A percentile compares a stretch with the other conserved stretches of the same genome.
These are phyloP conservation scores for Heterobasidion occidentale DNA, from an alignment of 1,284 basidiomycete species.

Conservation along the genomic window DNA sequence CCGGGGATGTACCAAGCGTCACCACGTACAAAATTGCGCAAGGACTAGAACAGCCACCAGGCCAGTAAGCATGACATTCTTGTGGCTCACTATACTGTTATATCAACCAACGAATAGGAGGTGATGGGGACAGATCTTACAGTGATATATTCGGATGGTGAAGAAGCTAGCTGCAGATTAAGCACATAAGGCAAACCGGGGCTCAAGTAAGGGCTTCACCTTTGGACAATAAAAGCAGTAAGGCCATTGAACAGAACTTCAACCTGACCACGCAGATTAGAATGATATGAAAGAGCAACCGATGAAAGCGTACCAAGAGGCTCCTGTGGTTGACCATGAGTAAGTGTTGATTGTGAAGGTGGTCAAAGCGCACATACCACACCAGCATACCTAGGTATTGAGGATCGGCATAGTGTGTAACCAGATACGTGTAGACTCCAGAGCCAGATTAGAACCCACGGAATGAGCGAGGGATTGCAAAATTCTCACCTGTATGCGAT, in stretches of 20 bases:
- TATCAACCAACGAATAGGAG: background rate
- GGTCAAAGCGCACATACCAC: constrained; percentile 28
- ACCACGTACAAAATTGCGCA: background rate
- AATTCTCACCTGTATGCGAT: constrained; percentile 37
- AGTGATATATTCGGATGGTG: constrained; percentile 42
- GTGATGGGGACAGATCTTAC: constrained; percentile 21
- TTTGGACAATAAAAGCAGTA: background rate
- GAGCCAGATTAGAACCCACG: constrained; percentile 20
- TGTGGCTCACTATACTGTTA: constrained; percentile 33
- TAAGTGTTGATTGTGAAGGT: background rate
- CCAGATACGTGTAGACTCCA: constrained; percentile 29
- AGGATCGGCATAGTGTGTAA: constrained; percentile 38
- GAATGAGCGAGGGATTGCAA: background rate
- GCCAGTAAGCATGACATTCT: constrained; percentile 31
- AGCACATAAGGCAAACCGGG: constrained; percentile 8
- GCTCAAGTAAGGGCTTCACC: background rate
- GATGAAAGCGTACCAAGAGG: background rate
- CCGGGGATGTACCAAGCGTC: background rate
- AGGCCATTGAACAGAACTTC: background rate
- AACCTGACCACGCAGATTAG: background rate
- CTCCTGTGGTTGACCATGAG: background rate
- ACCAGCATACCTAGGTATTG: constrained; percentile 29
- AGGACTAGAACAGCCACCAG: constrained; percentile 6
- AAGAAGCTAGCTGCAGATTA: constrained; percentile 36
- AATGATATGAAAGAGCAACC: background rate